Percentiles rank a stretch among this genome's conserved stretches.
Evolutionary conservation across 495 filamentous ascomycete species (phyloP).

Genomic region (Aspergillus ostianus): DNA sequence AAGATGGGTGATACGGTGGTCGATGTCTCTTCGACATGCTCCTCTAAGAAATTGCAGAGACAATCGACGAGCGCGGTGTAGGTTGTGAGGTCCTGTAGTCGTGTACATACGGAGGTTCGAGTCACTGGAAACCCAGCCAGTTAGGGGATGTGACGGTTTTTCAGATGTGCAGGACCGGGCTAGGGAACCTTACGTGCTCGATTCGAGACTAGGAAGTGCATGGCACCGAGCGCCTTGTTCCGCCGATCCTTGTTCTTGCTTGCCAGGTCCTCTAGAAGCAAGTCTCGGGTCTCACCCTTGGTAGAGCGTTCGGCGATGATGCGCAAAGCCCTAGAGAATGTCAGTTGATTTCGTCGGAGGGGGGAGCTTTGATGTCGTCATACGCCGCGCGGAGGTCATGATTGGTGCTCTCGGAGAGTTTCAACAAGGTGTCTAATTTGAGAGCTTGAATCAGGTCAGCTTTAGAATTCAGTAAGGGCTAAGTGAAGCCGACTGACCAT

Average conservation of each 20-base stretch:
- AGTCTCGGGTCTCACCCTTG: slow-evolving; percentile 39
- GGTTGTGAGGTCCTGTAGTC: slow-evolving; percentile 37
- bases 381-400: slow-evolving; percentile 53
- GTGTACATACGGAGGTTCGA: slow-evolving; percentile 38
- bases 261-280: slow-evolving; percentile 43
- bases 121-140: slow-evolving; percentile 25
- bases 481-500: slow-evolving; percentile 29
- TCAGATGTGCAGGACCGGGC: background rate
- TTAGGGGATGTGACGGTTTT: slow-evolving; percentile 12
- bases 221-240: slow-evolving; percentile 40
- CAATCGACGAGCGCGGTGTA: slow-evolving; percentile 46
- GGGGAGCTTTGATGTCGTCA: slow-evolving; percentile 11
- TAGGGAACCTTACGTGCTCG: slow-evolving; percentile 34
- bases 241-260: slow-evolving; percentile 34
- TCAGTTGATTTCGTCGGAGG: background rate
- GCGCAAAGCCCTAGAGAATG: slow-evolving; percentile 38
- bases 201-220: slow-evolving; percentile 45
- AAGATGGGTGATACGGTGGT: slow-evolving; percentile 41
- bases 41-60: slow-evolving; percentile 47
- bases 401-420: slow-evolving; percentile 49
- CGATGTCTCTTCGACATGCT: slow-evolving; percentile 38
- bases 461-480: background rate
- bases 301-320: slow-evolving; percentile 50
- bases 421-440: slow-evolving; percentile 50
- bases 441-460: slow-evolving; percentile 33